Evolutionary conservation across 2,329 filamentous ascomycete species (phyloP).

Genomic region (Paracoccidioides lutzii): DNA sequence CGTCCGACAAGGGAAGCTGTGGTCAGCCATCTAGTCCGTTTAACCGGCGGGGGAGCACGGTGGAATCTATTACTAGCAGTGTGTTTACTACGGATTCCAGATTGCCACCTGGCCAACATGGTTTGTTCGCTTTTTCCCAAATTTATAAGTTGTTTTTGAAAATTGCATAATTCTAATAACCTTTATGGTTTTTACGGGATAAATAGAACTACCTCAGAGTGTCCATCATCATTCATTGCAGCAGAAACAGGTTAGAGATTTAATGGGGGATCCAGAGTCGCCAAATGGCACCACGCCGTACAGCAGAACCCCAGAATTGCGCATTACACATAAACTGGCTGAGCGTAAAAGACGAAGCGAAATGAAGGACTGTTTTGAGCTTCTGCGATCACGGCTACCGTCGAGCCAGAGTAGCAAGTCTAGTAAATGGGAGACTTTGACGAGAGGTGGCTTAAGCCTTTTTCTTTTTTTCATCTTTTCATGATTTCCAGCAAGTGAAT

Average conservation of each 20-base stretch:
- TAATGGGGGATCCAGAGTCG: constrained; percentile 35
- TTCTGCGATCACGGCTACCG: constrained; percentile 32
- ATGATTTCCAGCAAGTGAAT: constrained; percentile 8
- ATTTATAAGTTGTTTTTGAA: background rate
- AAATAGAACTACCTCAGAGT: constrained; percentile 33
- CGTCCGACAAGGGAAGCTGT: constrained; percentile 11
- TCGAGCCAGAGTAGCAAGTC: constrained; percentile 38
- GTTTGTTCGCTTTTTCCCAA: constrained; percentile 19
- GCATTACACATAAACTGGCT: constrained; percentile 38
- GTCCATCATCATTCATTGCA: constrained; percentile 37
- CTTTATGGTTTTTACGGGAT: background rate
- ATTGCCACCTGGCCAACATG: constrained; percentile 36
- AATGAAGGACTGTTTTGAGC: constrained; percentile 41
- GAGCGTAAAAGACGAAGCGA: constrained; percentile 40
- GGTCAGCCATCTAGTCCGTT: constrained; percentile 23
- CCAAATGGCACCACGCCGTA: constrained; percentile 33
- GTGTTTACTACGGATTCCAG: constrained; percentile 37
- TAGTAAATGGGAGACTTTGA: constrained; percentile 41
- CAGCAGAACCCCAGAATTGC: constrained; percentile 37
- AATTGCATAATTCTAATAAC: constrained; percentile 4
- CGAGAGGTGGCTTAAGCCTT: constrained; percentile 25
- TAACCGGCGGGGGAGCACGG: constrained; percentile 34
- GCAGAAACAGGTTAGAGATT: constrained; percentile 35
- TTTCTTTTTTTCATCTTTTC: background rate
- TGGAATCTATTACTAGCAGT: constrained; percentile 36